Percentiles rank a stretch among this genome's conserved stretches.
Evolutionary conservation across 148 eudicot genomes (phyloP).

Genomic region (Drosera capensis): DNA sequence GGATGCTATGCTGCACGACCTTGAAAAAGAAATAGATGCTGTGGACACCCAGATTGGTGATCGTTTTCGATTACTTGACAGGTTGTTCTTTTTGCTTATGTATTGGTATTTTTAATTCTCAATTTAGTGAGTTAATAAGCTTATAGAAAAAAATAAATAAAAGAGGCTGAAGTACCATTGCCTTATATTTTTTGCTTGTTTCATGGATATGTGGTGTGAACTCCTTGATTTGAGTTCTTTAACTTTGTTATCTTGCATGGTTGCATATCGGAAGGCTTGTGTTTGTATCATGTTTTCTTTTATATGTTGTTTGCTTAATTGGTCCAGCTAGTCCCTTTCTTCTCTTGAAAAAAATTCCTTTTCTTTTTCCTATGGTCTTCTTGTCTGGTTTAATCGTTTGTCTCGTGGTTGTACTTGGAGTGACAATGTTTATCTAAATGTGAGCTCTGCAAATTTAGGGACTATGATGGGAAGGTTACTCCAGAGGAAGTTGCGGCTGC

Average conservation of each 20-base stretch:
- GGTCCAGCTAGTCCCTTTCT: too few relatives aligned
- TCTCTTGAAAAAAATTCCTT: too few relatives aligned
- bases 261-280: not conserved
- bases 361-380: too few relatives aligned
- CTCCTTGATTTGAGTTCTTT: too few relatives aligned
- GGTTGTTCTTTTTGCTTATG: conserved; percentile 19
- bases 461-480: conserved; percentile 68
- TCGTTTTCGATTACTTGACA: conserved; percentile 53
- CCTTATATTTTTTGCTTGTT: too few relatives aligned
- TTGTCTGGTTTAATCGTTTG: not conserved
- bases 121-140: too few relatives aligned
- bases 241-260: not conserved
- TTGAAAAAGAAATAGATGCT: conserved; percentile 72
- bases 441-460: conserved; percentile 22
- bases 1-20: conserved; percentile 65
- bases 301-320: too few relatives aligned
- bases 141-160: too few relatives aligned
- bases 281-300: too few relatives aligned
- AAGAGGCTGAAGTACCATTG: too few relatives aligned
- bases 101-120: too few relatives aligned
- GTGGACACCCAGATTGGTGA: conserved; percentile 67
- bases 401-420: not conserved
- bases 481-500: conserved; percentile 83
- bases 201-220: too few relatives aligned
- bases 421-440: not conserved